phyloP scores from a whole-genome alignment of 2,329 filamentous ascomycete genomes.

The Paracorniculantispora psalliotae region DNA sequence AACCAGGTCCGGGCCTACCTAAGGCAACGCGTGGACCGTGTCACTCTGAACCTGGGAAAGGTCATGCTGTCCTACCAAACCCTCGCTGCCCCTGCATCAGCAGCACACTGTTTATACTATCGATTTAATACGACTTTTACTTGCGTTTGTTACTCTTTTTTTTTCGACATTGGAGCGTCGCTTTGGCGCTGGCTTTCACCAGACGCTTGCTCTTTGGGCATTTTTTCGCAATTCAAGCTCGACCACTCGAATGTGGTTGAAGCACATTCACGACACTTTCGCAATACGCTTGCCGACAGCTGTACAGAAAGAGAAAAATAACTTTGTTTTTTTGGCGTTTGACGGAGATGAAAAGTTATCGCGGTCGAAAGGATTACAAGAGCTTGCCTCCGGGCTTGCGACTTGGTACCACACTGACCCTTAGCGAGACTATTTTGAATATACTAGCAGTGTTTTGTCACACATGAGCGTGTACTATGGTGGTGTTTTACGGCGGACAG shows the following conservation, averaged over 20 bases:
- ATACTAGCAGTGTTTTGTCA: conserved; percentile 17
- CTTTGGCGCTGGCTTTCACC: not conserved
- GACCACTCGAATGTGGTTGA: not conserved
- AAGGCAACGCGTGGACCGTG: not conserved
- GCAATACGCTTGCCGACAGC: conserved; percentile 5
- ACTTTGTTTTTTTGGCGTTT: conserved; percentile 9
- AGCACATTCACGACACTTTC: not conserved
- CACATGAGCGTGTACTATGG: conserved; percentile 15
- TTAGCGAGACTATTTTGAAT: conserved; percentile 17
- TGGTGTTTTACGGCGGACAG: conserved; percentile 13
- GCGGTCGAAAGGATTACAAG: conserved; percentile 12
- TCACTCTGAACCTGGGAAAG: not conserved
- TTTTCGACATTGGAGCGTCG: conserved; percentile 3
- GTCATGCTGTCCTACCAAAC: not conserved
- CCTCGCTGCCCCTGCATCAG: not conserved
- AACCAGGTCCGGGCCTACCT: not conserved
- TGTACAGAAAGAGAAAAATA: conserved; percentile 4
- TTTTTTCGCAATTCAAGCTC: not conserved
- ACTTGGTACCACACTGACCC: conserved; percentile 14
- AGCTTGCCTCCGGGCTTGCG: conserved; percentile 1
- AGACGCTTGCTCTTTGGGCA: not conserved
- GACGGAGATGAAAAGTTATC: conserved; percentile 13
- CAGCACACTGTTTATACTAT: not conserved
- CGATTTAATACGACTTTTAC: conserved; percentile 5
- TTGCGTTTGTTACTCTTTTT: not conserved